Evolutionary conservation across 768 basidiomycete genomes (phyloP).

Genomic region (Kwoniella bestiolae): DNA sequence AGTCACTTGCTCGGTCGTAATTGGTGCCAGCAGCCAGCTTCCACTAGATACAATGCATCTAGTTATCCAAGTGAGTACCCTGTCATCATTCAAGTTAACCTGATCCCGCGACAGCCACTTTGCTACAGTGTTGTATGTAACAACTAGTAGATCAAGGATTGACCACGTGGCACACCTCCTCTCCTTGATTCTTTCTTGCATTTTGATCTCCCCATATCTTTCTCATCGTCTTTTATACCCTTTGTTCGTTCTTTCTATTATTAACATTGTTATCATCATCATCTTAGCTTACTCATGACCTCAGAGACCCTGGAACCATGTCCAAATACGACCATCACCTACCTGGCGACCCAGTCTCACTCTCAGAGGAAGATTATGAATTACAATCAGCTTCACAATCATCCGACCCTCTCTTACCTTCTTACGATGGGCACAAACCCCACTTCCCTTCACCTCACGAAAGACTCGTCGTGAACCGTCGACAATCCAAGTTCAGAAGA

Average conservation of each 20-base stretch:
- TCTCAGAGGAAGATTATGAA: slow-evolving; percentile 44
- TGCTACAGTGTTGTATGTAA: no score
- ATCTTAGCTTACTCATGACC: neutral
- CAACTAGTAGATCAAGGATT: no score
- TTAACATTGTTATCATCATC: neutral
- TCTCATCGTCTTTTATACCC: no score
- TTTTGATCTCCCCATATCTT: no score
- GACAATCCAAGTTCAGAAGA: slow-evolving; percentile 15
- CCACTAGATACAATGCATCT: no score
- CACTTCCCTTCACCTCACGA: slow-evolving; percentile 15
- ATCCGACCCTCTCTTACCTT: slow-evolving; percentile 41
- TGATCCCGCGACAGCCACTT: no score
- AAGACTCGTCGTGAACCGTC: slow-evolving; percentile 4
- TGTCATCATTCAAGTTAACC: no score
- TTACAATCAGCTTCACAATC: slow-evolving; percentile 34
- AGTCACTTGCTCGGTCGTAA: no score
- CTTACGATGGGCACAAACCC: slow-evolving; percentile 33
- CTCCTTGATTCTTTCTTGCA: no score
- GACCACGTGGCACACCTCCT: no score
- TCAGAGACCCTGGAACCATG: neutral
- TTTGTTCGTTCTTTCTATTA: neutral
- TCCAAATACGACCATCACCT: slow-evolving; percentile 16
- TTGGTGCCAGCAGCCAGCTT: no score
- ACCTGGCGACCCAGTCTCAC: slow-evolving; percentile 15
- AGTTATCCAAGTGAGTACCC: no score